A percentile compares a stretch with the other conserved stretches of the same genome.
Evolutionary conservation across 805 yeast genomes (phyloP).

Genomic region (Clavispora carvajalis): DNA sequence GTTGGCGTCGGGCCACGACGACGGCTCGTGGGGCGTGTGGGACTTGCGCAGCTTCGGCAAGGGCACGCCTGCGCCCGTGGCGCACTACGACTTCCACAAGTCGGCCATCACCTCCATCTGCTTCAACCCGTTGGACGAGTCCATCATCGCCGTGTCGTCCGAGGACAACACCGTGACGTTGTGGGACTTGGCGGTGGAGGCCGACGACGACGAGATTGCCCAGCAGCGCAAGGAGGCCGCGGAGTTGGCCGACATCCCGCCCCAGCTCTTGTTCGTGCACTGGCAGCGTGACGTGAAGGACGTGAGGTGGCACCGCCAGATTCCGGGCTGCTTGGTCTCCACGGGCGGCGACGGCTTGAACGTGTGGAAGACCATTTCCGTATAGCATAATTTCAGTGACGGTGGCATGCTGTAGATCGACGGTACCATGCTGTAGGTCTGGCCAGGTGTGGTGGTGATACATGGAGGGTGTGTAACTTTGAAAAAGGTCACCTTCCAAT

Average conservation of each 20-base stretch:
- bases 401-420: too few relatives aligned
- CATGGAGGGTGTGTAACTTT: too few relatives aligned
- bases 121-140: slow-evolving; percentile 93
- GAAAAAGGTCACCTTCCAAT: too few relatives aligned
- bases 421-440: too few relatives aligned
- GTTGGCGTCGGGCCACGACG: slow-evolving; percentile 94
- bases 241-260: slow-evolving; percentile 87
- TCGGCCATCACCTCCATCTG: slow-evolving; percentile 89
- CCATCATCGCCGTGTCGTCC: slow-evolving; percentile 90
- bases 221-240: slow-evolving; percentile 73
- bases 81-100: slow-evolving; percentile 91
- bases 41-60: slow-evolving; percentile 80
- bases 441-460: neutral
- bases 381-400: slow-evolving; percentile 31
- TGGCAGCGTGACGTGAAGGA: slow-evolving; percentile 98
- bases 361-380: slow-evolving; percentile 95
- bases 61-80: slow-evolving; percentile 69
- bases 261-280: slow-evolving; percentile 92
- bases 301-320: slow-evolving; percentile 95
- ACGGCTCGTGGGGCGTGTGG: slow-evolving; percentile 98
- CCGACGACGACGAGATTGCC: slow-evolving; percentile 91
- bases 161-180: slow-evolving; percentile 95
- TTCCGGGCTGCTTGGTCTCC: slow-evolving; percentile 91
- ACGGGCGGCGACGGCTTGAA: slow-evolving; percentile 95
- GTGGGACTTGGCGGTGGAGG: slow-evolving; percentile 98